A percentile compares a stretch with the other conserved stretches of the same genome.
phyloP scores from a whole-genome alignment of 495 filamentous ascomycete genomes.

The Penicillium ochrochloron region DNA sequence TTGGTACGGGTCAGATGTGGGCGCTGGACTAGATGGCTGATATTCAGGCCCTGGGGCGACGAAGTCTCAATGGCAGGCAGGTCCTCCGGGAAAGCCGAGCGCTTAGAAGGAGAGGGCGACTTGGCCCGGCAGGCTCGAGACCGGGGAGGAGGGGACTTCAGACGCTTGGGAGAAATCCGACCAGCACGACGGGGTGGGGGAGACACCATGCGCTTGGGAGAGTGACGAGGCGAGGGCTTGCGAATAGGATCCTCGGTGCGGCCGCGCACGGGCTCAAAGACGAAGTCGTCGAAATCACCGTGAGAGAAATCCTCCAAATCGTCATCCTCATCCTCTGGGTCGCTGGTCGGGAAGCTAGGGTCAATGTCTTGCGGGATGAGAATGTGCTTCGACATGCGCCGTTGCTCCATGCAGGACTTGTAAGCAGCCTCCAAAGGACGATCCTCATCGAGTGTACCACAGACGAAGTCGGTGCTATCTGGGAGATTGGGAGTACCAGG shows the following conservation, averaged over 20 bases:
- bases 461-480: slow-evolving; percentile 97
- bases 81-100: slow-evolving; percentile 33
- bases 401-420: slow-evolving; percentile 79
- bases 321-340: slow-evolving; percentile 76
- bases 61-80: slow-evolving; percentile 28
- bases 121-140: slow-evolving; percentile 38
- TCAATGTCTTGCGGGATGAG: slow-evolving; percentile 93
- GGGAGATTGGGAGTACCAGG: slow-evolving; percentile 82
- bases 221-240: slow-evolving; percentile 41
- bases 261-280: slow-evolving; percentile 42
- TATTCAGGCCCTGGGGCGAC: slow-evolving; percentile 42
- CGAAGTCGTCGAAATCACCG: slow-evolving; percentile 49
- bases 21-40: slow-evolving; percentile 66
- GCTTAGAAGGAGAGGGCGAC: slow-evolving; percentile 34
- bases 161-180: slow-evolving; percentile 68
- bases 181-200: slow-evolving; percentile 70
- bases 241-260: slow-evolving; percentile 33
- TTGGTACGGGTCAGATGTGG: slow-evolving; percentile 71
- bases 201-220: slow-evolving; percentile 55
- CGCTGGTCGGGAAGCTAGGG: slow-evolving; percentile 93
- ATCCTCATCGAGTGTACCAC: slow-evolving; percentile 95
- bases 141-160: slow-evolving; percentile 55
- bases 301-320: slow-evolving; percentile 67
- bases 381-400: slow-evolving; percentile 77
- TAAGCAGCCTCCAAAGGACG: slow-evolving; percentile 92